These are phyloP conservation scores for Magnaporthales sp. DNA, from an alignment of 2,329 filamentous ascomycete species.

Conservation along the genomic window DNA sequence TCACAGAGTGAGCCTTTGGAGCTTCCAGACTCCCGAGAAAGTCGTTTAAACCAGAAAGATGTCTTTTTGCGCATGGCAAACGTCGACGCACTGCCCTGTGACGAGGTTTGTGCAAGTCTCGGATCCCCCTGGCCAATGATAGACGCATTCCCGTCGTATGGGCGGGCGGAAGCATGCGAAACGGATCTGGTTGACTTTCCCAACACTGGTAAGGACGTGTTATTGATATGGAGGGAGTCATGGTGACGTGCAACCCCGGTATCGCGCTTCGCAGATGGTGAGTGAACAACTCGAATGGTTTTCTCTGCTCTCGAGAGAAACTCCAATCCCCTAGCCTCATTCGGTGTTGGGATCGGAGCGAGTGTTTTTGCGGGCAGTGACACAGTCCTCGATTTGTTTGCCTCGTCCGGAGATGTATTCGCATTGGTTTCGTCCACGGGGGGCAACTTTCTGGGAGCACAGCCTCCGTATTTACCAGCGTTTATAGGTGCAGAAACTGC, in stretches of 20 bases:
- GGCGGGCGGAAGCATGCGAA: not conserved
- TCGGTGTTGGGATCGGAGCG: conserved; percentile 8
- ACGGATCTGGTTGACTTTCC: not conserved
- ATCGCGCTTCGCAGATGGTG: conserved; percentile 28
- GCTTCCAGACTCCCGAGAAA: conserved; percentile 3
- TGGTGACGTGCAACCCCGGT: conserved; percentile 22
- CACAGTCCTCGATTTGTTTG: conserved; percentile 31
- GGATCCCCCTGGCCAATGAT: not conserved
- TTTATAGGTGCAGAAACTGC: conserved; percentile 43
- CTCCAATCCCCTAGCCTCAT: conserved; percentile 27
- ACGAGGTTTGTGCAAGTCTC: not conserved
- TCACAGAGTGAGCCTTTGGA: conserved; percentile 1
- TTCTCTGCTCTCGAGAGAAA: conserved; percentile 37
- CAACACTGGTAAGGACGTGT: conserved; percentile 18
- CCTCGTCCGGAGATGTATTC: conserved; percentile 13
- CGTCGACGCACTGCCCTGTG: conserved; percentile 1
- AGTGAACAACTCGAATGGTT: conserved; percentile 47
- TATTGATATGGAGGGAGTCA: conserved; percentile 31
- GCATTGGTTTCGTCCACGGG: conserved; percentile 37
- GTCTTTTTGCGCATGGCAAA: conserved; percentile 5
- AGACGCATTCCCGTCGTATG: not conserved
- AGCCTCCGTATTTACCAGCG: conserved; percentile 24
- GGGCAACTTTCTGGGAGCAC: conserved; percentile 30
- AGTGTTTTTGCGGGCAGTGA: conserved; percentile 32
- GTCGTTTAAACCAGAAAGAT: conserved; percentile 3